phyloP scores from a whole-genome alignment of 2,329 filamentous ascomycete genomes.

The Metarhizium anisopliae region DNA sequence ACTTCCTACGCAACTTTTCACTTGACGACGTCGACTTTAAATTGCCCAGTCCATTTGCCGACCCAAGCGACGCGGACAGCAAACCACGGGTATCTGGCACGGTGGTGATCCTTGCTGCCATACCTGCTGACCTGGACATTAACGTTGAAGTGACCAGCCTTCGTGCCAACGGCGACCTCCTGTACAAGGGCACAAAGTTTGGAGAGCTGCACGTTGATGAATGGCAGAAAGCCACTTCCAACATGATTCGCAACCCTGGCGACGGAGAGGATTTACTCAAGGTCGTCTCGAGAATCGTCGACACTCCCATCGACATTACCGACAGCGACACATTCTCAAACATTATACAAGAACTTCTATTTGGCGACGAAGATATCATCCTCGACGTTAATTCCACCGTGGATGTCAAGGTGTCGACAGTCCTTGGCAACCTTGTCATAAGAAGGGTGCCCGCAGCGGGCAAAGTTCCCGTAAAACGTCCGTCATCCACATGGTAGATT shows the following conservation, averaged over 20 bases:
- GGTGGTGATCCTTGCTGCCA: constrained; percentile 65
- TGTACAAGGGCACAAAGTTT: constrained; percentile 68
- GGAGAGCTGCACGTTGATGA: constrained; percentile 69
- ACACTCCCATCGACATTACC: constrained; percentile 76
- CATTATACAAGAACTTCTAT: constrained; percentile 71
- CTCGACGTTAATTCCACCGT: constrained; percentile 72
- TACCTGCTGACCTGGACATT: constrained; percentile 84
- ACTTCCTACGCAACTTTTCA: constrained; percentile 80
- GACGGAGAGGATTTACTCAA: constrained; percentile 54
- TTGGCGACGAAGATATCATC: constrained; percentile 59
- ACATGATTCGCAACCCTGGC: constrained; percentile 46
- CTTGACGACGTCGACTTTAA: constrained; percentile 78
- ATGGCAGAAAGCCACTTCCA: constrained; percentile 82
- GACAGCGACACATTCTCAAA: constrained; percentile 71
- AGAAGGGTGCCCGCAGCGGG: constrained; percentile 81
- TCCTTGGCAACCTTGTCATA: constrained; percentile 70
- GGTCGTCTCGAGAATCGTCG: constrained; percentile 66
- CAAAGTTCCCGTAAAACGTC: constrained; percentile 86
- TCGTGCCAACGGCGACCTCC: constrained; percentile 69
- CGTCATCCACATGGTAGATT: constrained; percentile 41
- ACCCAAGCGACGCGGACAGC: constrained; percentile 62
- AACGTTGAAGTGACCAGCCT: constrained; percentile 69
- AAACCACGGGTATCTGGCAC: constrained; percentile 76
- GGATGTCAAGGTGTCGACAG: constrained; percentile 73
- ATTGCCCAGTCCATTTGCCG: constrained; percentile 70